Evolutionary conservation across 2,329 filamentous ascomycete genomes (phyloP).

Genomic region (Chrysoporthe cubensis): DNA sequence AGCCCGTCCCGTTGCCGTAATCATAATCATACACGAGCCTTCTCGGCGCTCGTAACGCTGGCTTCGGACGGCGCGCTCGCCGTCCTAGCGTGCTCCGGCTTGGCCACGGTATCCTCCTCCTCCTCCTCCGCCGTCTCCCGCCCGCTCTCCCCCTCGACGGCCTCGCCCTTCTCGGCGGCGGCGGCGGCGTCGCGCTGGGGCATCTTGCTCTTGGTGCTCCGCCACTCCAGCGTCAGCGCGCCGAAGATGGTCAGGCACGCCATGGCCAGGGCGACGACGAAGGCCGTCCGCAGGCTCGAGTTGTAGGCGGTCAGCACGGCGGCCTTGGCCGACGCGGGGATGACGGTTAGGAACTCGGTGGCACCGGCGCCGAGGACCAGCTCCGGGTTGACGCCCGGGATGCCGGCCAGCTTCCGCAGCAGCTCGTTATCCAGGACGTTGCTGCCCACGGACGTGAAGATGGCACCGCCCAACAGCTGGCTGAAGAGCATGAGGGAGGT

Average conservation of each 20-base stretch:
- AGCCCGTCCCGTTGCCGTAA: not conserved
- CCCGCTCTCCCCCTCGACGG: not conserved
- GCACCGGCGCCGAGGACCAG: conserved; percentile 30
- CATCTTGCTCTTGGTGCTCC: conserved; percentile 43
- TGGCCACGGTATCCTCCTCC: not conserved
- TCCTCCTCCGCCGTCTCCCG: not conserved
- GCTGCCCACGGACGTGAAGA: conserved; percentile 51
- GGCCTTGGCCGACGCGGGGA: conserved; percentile 31
- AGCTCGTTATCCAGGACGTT: conserved; percentile 50
- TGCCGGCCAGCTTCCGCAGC: conserved; percentile 37
- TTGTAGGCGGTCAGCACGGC: conserved; percentile 59
- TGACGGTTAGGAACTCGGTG: conserved; percentile 30
- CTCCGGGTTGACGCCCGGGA: conserved; percentile 36
- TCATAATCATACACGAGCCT: not conserved
- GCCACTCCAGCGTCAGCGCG: conserved; percentile 63
- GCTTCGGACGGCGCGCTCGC: too few species aligned
- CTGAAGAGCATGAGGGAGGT: conserved; percentile 49
- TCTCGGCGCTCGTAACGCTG: not conserved
- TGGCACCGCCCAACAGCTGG: conserved; percentile 50
- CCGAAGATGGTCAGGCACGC: conserved; percentile 58
- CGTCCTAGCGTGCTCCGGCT: too few species aligned
- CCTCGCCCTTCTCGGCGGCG: conserved; percentile 8
- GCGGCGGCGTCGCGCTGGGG: conserved; percentile 26
- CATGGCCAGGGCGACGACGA: conserved; percentile 62
- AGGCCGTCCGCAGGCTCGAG: conserved; percentile 59